Evolutionary conservation across 768 basidiomycete species (phyloP), one percentile per base, ranked within the genome.

Genomic region (Serendipita sp.): DNA sequence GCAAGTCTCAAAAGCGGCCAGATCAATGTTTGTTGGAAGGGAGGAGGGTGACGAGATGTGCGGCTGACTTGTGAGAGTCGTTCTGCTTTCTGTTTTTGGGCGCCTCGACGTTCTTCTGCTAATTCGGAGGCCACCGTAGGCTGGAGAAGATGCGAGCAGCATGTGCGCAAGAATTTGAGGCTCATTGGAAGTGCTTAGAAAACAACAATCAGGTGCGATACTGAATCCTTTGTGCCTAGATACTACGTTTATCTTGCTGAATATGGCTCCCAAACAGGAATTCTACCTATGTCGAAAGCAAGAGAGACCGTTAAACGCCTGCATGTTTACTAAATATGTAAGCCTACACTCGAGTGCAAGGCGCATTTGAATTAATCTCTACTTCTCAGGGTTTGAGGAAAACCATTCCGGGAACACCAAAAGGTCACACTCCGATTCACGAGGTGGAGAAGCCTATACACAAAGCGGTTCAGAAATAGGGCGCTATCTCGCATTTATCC

Each of bases 271-370:
- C 5, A 7, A 38, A 28, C 72, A 96, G 93, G 86, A 92, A 76
- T 93, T 89, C 74, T 86, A 86, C 72, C 81, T 79, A 35, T 99
- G 96, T 74, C 87, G 96, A 68, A 86, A 88, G 74, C 86, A 85
- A 2, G 96, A 99, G 74, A 84, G 86, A 67, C 74, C 83, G 64
- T 80, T 97, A 54, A 99, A 98, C 79, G 78, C 84, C 65, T 98
- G 95, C 78, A 89, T 95, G 80, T 94, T 97, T 72, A 87, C 94
- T 75, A 97, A 96, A 74, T 81, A 98, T 69, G 95, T 92, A 69
- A 69, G 89, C 83, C 62, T 28, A 10, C 64, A 45, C 16, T 60
- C 56, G 10, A 35, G 35, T n/a, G 24, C 3, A 8, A 45, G 8
- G 28, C 24, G 38, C 38, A 62, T 44, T 18, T 48, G 46, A 16